Evolutionary conservation across 768 basidiomycete genomes (phyloP).

Genomic region (Phylloporus arenicola): DNA sequence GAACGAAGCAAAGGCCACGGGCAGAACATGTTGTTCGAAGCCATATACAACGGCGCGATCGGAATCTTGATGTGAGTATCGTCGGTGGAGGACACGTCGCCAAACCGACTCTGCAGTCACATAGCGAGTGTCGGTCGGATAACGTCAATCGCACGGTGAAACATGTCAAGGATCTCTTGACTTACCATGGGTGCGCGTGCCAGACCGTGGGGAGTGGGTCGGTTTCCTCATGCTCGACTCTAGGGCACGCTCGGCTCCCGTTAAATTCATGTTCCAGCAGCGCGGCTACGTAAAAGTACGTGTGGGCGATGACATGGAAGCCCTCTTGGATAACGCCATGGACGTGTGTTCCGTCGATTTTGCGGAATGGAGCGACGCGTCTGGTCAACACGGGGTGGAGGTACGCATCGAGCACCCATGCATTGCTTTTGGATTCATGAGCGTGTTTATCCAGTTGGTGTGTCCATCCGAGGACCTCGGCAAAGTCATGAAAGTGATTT

Average conservation of each 20-base stretch:
- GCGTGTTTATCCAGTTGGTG: conserved; percentile 34
- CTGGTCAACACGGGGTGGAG: conserved; percentile 31
- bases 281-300: conserved; percentile 48
- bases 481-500: conserved; percentile 34
- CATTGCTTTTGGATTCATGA: background rate
- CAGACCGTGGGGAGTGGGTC: background rate
- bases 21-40: conserved; percentile 53
- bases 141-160: conserved; percentile 60
- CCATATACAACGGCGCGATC: conserved; percentile 50
- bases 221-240: background rate
- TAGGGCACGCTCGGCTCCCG: conserved; percentile 58
- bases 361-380: conserved; percentile 33
- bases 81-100: background rate
- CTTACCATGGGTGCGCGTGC: conserved; percentile 39
- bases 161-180: conserved; percentile 49
- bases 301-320: conserved; percentile 31
- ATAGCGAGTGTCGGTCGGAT: conserved; percentile 58
- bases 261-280: conserved; percentile 60
- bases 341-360: conserved; percentile 43
- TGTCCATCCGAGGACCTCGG: conserved; percentile 39
- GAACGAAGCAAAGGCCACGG: conserved; percentile 46
- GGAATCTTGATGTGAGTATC: conserved; percentile 57
- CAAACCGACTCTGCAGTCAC: conserved; percentile 19
- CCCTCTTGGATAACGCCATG: conserved; percentile 38
- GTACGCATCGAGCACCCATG: conserved; percentile 11